A percentile compares a stretch with the other conserved stretches of the same genome.
phyloP scores from a whole-genome alignment of 352 stramenopile species.

The Pythium sp. region DNA sequence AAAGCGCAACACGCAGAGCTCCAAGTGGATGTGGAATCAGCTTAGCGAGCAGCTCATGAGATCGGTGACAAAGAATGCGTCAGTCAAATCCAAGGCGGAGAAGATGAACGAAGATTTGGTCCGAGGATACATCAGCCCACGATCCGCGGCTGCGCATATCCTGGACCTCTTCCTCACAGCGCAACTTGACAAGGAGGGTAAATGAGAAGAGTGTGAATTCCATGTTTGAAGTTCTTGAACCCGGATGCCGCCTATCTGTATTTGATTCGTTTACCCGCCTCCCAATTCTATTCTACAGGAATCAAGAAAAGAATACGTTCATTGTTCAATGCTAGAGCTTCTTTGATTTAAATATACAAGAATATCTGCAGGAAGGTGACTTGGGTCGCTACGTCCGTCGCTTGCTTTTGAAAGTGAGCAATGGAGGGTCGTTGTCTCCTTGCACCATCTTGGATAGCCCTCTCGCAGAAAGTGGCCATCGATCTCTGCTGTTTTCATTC shows the following conservation, averaged over 20 bases:
- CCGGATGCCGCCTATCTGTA: too few species aligned
- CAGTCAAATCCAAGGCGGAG: constrained; percentile 45
- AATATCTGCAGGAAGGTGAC: too few species aligned
- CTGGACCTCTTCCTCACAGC: constrained; percentile 62
- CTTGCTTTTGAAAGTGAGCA: too few species aligned
- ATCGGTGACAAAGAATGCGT: constrained; percentile 41
- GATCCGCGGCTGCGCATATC: constrained; percentile 55
- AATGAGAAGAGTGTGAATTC: constrained; percentile 11
- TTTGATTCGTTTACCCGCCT: neutral
- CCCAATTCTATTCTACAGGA: neutral
- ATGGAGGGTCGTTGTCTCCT: too few species aligned
- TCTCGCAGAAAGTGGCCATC: too few species aligned
- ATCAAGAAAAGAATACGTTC: neutral
- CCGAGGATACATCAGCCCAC: constrained; percentile 61
- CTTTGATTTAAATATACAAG: neutral
- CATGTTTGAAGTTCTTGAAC: neutral
- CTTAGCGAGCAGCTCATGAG: constrained; percentile 76
- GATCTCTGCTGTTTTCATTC: too few species aligned
- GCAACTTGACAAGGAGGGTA: constrained; percentile 27
- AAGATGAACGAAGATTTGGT: constrained; percentile 63
- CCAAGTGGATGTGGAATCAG: constrained; percentile 84
- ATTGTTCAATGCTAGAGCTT: too few species aligned
- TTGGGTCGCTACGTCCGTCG: too few species aligned
- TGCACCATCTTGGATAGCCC: too few species aligned
- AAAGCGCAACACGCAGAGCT: constrained; percentile 69